These are phyloP conservation scores for Calocera cornea DNA, from an alignment of 768 basidiomycete genomes.

Conservation along the genomic window DNA sequence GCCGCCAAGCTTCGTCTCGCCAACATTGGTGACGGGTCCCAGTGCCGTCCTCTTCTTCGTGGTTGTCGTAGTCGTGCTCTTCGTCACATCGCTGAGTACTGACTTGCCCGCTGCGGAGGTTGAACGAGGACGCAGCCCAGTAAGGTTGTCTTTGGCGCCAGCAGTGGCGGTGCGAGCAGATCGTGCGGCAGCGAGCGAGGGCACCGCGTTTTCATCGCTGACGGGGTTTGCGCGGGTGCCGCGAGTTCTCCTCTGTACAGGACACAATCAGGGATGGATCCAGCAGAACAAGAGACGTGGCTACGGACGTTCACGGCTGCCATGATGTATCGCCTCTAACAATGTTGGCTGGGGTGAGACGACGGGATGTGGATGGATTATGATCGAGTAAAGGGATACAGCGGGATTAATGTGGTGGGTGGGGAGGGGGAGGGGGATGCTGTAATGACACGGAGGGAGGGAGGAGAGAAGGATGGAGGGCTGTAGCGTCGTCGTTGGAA, in stretches of 20 bases:
- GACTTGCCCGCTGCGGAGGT: not conserved
- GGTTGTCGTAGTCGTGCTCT: not conserved
- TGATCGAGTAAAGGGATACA: not conserved
- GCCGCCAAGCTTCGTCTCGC: not conserved
- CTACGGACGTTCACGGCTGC: not conserved
- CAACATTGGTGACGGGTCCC: not conserved
- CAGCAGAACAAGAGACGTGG: no score
- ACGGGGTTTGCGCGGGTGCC: not conserved
- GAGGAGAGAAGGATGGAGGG: not conserved
- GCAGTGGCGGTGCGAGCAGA: not conserved
- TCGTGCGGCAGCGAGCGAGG: not conserved
- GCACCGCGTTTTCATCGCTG: conserved; percentile 3
- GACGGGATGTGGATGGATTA: not conserved
- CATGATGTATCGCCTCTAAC: conserved; percentile 3
- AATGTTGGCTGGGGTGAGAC: not conserved
- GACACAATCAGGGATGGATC: not conserved
- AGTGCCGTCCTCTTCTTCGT: conserved; percentile 3
- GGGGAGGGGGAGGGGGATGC: not conserved
- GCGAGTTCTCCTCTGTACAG: not conserved
- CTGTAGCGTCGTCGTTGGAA: not conserved
- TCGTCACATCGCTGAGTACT: not conserved
- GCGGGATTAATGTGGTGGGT: not conserved
- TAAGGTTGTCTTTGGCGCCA: not conserved
- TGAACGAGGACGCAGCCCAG: not conserved
- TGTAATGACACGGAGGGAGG: not conserved